Conservation (phyloP, 2,329 filamentous ascomycete species). For the Aureobasidium sp. region DNA sequence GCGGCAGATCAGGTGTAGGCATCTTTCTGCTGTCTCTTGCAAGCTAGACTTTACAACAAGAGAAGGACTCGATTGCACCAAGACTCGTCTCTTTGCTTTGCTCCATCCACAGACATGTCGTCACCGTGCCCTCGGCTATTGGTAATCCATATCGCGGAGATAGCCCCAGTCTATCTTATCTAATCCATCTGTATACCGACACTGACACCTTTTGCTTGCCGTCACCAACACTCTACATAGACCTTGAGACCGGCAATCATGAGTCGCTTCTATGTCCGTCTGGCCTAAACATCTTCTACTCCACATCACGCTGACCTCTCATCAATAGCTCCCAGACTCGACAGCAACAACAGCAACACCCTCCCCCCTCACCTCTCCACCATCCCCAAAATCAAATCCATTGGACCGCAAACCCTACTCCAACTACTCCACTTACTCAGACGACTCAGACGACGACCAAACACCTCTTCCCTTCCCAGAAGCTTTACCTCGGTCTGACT, state of each 20-base stretch:
- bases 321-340: slow-evolving; percentile 17
- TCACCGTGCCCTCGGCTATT: slow-evolving; percentile 14
- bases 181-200: slow-evolving; percentile 6
- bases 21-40: slow-evolving; percentile 7
- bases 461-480: slow-evolving; percentile 76
- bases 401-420: slow-evolving; percentile 26
- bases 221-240: background rate
- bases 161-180: slow-evolving; percentile 1
- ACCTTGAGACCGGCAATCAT: background rate
- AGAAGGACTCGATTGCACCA: background rate
- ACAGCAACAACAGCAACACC: slow-evolving; percentile 18
- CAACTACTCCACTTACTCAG: slow-evolving; percentile 39
- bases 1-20: slow-evolving; percentile 46
- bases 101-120: background rate
- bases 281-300: background rate
- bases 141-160: slow-evolving; percentile 9
- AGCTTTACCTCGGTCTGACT: slow-evolving; percentile 75
- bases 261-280: slow-evolving; percentile 17
- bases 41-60: background rate
- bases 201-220: background rate
- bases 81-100: background rate
- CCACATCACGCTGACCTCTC: background rate
- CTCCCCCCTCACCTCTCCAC: slow-evolving; percentile 19
- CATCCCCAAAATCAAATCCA: slow-evolving; percentile 20
- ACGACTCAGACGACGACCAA: slow-evolving; percentile 48